phyloP scores from a whole-genome alignment of 768 basidiomycete species.

The Hydnum rufescens region DNA sequence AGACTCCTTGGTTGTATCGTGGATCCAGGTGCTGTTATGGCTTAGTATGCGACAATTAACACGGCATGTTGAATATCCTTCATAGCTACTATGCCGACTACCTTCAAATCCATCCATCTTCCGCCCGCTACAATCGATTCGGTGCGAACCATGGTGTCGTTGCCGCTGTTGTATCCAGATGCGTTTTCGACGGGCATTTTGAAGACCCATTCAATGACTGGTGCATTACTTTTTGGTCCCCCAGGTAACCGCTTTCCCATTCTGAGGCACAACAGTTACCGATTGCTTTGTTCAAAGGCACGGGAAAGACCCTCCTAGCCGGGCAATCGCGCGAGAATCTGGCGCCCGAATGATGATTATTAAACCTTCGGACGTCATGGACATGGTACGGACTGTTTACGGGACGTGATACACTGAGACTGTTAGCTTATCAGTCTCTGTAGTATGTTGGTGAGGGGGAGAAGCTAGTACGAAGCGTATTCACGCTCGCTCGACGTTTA shows the following conservation, averaged over 20 bases:
- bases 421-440: slow-evolving; percentile 1
- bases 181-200: slow-evolving; percentile 81
- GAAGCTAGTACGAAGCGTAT: slow-evolving; percentile 75
- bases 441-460: slow-evolving; percentile 82
- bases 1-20: slow-evolving; percentile 71
- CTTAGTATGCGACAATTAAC: not conserved
- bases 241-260: slow-evolving; percentile 15
- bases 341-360: slow-evolving; percentile 85
- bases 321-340: slow-evolving; percentile 82
- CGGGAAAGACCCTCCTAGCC: slow-evolving; percentile 83
- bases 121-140: slow-evolving; percentile 80
- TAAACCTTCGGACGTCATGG: slow-evolving; percentile 87
- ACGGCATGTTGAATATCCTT: not conserved
- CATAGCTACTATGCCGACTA: slow-evolving; percentile 53
- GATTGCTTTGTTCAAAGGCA: slow-evolving; percentile 23
- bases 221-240: slow-evolving; percentile 81
- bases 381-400: slow-evolving; percentile 40
- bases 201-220: slow-evolving; percentile 80
- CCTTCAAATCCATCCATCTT: slow-evolving; percentile 75
- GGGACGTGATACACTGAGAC: slow-evolving; percentile 6
- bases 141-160: slow-evolving; percentile 73
- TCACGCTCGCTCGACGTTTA: slow-evolving; percentile 63
- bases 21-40: slow-evolving; percentile 33
- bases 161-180: slow-evolving; percentile 68
- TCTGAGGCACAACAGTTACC: not conserved